Base-by-base conservation (phyloP, 2,329 filamentous ascomycete species). In the Torrubiellomyces zombiae region DNA sequence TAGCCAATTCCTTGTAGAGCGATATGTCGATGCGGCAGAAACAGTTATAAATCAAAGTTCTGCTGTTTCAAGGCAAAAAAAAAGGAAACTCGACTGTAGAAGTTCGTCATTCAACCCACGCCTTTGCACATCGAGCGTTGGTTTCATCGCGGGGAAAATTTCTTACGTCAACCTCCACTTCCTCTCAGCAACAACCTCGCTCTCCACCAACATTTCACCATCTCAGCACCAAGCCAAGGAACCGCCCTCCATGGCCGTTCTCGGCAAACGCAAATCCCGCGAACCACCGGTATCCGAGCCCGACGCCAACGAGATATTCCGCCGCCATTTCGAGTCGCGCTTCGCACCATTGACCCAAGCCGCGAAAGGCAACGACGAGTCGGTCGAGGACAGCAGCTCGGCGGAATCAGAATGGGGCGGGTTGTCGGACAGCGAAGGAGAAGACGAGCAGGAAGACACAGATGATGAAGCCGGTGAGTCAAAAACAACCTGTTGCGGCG, bases 271-370 rank as follows among this genome's bases (percentile, higher is more conserved):
- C 31, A 67, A 65, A 36, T 42, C 49, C 14, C 31, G 42, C 9
- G 39, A 38, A 17, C 38, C 43, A 4, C 29, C 39, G 3, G 27
- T 47, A 14, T 51, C 45, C 2, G 47, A 54, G 20, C 56, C 67
- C 34, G 63, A 73, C 30, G 62, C 77, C 9, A 71, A 80, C 38
- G 80, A 75, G 28, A 65, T 85, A 29, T 80, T 98, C 42, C 72
- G 74, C 29, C 70, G 69, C 38, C 77, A 86, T 45, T 95, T 95
- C 44, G 89, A 94, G 52, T 69, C 80, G 15, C 74, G 78, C 44
- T 95, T 94, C 55, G 68, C 72, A 44, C 82, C 86, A 7, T 49
- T 93, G 19, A 21, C 35, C 21, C 33, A 34, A 34, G 20, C 32
- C 36, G 35, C 37, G 25, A 26, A 26, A 30, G 42, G 36, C n/a